Evolutionary conservation across 768 basidiomycete species (phyloP), one percentile per base, ranked within the genome.

Genomic region (Polyporus arcularius): DNA sequence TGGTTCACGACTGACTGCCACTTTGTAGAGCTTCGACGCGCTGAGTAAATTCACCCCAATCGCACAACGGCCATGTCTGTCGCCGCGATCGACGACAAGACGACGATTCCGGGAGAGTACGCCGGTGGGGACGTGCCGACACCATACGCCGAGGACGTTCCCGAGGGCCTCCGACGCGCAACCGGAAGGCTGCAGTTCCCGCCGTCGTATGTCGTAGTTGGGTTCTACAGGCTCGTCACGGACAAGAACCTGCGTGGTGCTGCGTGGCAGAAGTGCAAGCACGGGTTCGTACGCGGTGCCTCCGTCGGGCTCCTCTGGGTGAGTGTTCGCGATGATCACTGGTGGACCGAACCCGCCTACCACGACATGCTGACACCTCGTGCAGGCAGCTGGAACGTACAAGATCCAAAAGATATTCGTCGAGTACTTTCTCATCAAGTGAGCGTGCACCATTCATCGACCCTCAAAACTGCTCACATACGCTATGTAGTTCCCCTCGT

Each of bases 181-280:
- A 78, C 79, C 1, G 71, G 80, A 11, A 82, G 91, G 31, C 81
- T 96, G 54, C 77, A 85, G 45, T 89, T 94, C 65, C 86, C 92
- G 0, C 91, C 94, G 0, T 87, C 88, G 3, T 97, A 97, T 71
- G 85, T 88, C 48, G 73, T 92, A 4, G 93, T 97, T 0, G 94
- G 94, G 0, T 82, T 87, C 16, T 96, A 96, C 73, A 79, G 94
- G 31, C 77, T 97, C 6, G 80, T 85, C 67, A 92, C 89, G 0
- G 94, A 96, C 72, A 78, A 82, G 41, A 74, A 74, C 14, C 76
- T 96, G 38, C 87, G 85, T 61, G 75, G 78, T 28, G 92, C 94
- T 4, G 86, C 89, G 8, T 93, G 94, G 92, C 76, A 89, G 68
- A 95, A 93, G 75, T 91, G 93, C 70, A 83, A 80, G 63, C 88